Conservation (phyloP, 164 flowering plant genomes). For the Annona squamosa region DNA sequence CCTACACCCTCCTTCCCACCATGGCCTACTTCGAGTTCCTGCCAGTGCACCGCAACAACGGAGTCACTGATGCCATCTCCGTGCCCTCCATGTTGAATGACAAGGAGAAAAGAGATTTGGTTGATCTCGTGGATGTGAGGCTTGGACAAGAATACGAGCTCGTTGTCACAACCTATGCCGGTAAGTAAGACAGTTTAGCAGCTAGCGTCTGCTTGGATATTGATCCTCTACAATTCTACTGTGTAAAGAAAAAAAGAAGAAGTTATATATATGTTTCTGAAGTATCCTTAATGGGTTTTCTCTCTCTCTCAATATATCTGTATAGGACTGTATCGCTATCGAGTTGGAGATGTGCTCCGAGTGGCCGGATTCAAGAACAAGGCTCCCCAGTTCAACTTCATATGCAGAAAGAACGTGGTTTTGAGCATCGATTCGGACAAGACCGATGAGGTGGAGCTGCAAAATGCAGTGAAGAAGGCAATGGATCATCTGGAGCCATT, state of each 20-base stretch:
- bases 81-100: constrained; percentile 54
- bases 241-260: not conserved
- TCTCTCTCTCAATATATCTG: not conserved
- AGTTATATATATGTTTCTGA: no score
- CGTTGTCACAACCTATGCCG: constrained; percentile 93
- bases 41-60: constrained; percentile 55
- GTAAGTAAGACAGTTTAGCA: constrained; percentile 22
- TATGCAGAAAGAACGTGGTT: constrained; percentile 86
- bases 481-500: constrained; percentile 61
- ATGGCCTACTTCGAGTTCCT: constrained; percentile 93
- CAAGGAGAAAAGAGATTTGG: constrained; percentile 59
- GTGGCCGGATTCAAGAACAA: constrained; percentile 97
- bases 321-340: constrained; percentile 75
- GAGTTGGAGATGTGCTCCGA: constrained; percentile 88
- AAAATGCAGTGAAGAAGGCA: constrained; percentile 74
- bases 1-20: constrained; percentile 87
- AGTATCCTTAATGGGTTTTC: not conserved
- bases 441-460: constrained; percentile 95
- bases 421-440: constrained; percentile 90
- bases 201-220: not conserved
- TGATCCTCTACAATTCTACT: not conserved
- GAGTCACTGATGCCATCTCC: constrained; percentile 23
- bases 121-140: constrained; percentile 82
- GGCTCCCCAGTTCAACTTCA: constrained; percentile 90
- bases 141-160: constrained; percentile 94